Evolutionary conservation across 2,329 filamentous ascomycete species (phyloP).

Genomic region (Graphilbum ipis-grandicollis): DNA sequence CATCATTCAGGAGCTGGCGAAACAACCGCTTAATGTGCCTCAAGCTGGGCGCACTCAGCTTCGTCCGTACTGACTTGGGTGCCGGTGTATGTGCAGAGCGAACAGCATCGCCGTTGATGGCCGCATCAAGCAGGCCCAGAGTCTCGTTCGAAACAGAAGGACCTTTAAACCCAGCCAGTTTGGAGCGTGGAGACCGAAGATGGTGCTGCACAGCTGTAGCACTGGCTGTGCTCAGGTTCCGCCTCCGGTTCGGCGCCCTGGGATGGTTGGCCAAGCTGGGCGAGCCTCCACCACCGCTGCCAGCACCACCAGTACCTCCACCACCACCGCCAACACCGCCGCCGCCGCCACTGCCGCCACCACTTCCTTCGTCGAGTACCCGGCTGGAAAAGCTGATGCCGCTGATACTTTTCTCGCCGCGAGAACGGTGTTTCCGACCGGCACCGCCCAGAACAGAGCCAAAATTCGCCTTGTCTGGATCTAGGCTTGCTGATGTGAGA

Average conservation of each 20-base stretch:
- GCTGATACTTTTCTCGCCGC: conserved; percentile 61
- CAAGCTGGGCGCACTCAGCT: conserved; percentile 74
- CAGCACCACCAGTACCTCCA: background rate
- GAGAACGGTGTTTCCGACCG: conserved; percentile 56
- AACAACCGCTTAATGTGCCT: conserved; percentile 77
- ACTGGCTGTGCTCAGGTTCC: conserved; percentile 75
- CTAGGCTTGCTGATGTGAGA: conserved; percentile 45
- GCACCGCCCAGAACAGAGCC: conserved; percentile 55
- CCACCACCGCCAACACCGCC: too few relatives aligned
- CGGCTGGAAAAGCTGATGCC: conserved; percentile 53
- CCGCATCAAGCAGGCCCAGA: conserved; percentile 27
- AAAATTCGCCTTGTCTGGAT: conserved; percentile 59
- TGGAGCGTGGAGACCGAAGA: conserved; percentile 53
- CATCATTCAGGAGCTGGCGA: conserved; percentile 65
- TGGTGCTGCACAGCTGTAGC: conserved; percentile 38
- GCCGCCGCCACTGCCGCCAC: too few relatives aligned
- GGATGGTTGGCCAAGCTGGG: conserved; percentile 40
- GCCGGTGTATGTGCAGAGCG: conserved; percentile 19
- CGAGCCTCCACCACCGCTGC: conserved; percentile 22
- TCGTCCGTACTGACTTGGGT: conserved; percentile 50
- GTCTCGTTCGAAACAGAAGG: conserved; percentile 34
- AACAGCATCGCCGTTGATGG: conserved; percentile 22
- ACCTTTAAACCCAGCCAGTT: conserved; percentile 39
- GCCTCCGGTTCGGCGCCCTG: conserved; percentile 45
- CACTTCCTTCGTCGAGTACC: conserved; percentile 54